Percentiles rank a stretch among this genome's conserved stretches.
Conservation (phyloP, 306 rosid species). For the Medicago truncatula region MtrunA17r5.0-ANR NC_053047.1:3869001-3869500, state of each 20-base stretch:
- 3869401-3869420: too few relatives aligned
- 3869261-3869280: conserved; percentile 16
- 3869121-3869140: conserved; percentile 15
- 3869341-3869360: too few relatives aligned
- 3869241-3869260: not conserved
- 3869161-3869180: not conserved
- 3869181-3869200: not conserved
- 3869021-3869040: too few relatives aligned
- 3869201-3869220: not conserved
- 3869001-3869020: too few relatives aligned
- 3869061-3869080: too few relatives aligned
- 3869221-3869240: not conserved
- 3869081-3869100: not conserved
- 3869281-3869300: conserved; percentile 36
- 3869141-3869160: conserved; percentile 34
- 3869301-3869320: not conserved
- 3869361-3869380: too few relatives aligned
- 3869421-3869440: too few relatives aligned
- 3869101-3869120: not conserved
- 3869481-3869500: too few relatives aligned
- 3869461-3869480: too few relatives aligned
- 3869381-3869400: too few relatives aligned
- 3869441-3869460: too few relatives aligned
- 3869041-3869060: too few relatives aligned
- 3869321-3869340: not conserved